These are phyloP conservation scores for Solanum acaule DNA, from an alignment of 257 asterid species.

Conservation along the genomic window DNA sequence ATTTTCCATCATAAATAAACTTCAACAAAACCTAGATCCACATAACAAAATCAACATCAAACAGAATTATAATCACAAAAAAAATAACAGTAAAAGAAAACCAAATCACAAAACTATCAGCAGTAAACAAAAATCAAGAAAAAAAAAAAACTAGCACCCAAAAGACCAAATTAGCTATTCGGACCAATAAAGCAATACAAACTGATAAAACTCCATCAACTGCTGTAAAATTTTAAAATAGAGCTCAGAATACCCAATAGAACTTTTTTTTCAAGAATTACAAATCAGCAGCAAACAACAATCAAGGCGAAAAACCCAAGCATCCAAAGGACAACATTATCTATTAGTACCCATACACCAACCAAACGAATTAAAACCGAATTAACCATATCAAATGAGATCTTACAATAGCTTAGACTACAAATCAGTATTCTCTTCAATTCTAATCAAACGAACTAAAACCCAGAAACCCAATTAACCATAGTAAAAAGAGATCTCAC, in stretches of 20 bases:
- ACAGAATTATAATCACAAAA: neutral
- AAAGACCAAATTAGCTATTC: neutral
- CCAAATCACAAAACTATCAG: neutral
- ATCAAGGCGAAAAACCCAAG: neutral
- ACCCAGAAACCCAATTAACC: neutral
- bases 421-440: neutral
- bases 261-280: neutral
- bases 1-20: conserved; percentile 53
- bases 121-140: neutral
- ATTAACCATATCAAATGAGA: neutral
- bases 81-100: neutral
- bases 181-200: neutral
- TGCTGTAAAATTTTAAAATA: neutral
- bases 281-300: neutral
- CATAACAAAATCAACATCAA: neutral
- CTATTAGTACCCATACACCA: neutral
- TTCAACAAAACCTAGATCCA: conserved; percentile 27
- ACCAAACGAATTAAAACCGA: neutral
- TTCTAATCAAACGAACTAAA: neutral
- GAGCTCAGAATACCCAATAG: neutral
- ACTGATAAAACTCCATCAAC: neutral
- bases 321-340: neutral
- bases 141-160: neutral
- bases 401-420: neutral
- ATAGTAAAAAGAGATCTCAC: neutral